Conservation (phyloP, 2,329 filamentous ascomycete species). For the Stagonosporopsis chrysanthemi region DNA sequence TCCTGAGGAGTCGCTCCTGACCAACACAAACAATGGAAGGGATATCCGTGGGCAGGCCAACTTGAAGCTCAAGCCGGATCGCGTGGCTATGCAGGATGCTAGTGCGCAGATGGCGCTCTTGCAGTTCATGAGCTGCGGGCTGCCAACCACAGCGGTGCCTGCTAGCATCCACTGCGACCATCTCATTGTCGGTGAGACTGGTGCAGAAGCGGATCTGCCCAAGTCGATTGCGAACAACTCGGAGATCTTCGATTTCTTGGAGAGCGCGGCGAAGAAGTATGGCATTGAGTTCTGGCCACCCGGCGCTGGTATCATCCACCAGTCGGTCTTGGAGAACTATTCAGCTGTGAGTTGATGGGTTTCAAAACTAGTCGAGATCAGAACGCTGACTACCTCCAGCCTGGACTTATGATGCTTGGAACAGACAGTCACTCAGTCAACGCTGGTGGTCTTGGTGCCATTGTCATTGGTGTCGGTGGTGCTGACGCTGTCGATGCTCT, state of each 20-base stretch:
- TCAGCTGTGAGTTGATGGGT: conserved; percentile 62
- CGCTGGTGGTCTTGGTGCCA: conserved; percentile 89
- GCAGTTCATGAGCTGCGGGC: conserved; percentile 97
- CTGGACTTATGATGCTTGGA: conserved; percentile 97
- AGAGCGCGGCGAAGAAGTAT: conserved; percentile 72
- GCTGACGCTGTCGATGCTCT: conserved; percentile 91
- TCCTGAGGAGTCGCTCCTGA: conserved; percentile 84
- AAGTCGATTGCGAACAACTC: conserved; percentile 89
- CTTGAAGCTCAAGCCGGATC: conserved; percentile 94
- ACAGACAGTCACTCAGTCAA: conserved; percentile 98
- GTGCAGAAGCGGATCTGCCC: conserved; percentile 83
- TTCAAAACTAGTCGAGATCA: neutral
- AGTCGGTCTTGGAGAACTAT: conserved; percentile 98
- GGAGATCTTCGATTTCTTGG: conserved; percentile 97
- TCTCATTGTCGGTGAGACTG: conserved; percentile 94
- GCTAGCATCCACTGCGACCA: conserved; percentile 99
- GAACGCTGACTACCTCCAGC: conserved; percentile 45
- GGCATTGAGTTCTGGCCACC: conserved; percentile 56
- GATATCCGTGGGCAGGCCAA: conserved; percentile 88
- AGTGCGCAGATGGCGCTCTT: conserved; percentile 97
- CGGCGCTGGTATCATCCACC: conserved; percentile 69
- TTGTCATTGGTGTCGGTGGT: conserved; percentile 93
- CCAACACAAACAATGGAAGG: conserved; percentile 81
- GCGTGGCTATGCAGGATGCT: conserved; percentile 98
- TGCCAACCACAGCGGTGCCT: conserved; percentile 88